Conservation (phyloP, 2,329 filamentous ascomycete genomes). For the Diaporthe sp. region DNA sequence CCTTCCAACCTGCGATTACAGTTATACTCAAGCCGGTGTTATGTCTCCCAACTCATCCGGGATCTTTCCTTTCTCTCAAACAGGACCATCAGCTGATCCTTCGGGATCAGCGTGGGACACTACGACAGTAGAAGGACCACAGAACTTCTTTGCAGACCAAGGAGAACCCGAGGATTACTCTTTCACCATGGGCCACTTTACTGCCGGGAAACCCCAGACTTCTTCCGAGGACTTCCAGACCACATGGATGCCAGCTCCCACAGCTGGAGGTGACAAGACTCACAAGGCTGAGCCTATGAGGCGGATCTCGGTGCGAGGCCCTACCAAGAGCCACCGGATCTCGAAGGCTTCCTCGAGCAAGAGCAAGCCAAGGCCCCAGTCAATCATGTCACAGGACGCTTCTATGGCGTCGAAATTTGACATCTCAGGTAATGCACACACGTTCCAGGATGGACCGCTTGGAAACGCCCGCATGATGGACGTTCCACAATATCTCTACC, state of each 20-base stretch:
- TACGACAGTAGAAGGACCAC: constrained; percentile 69
- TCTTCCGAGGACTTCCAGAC: constrained; percentile 61
- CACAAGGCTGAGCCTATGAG: constrained; percentile 60
- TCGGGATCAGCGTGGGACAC: constrained; percentile 68
- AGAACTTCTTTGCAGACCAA: constrained; percentile 70
- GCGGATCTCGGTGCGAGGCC: constrained; percentile 60
- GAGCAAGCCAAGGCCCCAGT: constrained; percentile 60
- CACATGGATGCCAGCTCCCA: constrained; percentile 59
- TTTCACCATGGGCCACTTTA: constrained; percentile 68
- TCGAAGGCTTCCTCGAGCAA: constrained; percentile 59
- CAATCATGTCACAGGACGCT: constrained; percentile 63
- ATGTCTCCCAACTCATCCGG: constrained; percentile 64
- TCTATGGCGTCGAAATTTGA: constrained; percentile 66
- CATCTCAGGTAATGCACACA: constrained; percentile 64
- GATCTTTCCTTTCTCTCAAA: constrained; percentile 72
- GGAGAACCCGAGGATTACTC: constrained; percentile 68
- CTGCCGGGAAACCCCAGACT: constrained; percentile 64
- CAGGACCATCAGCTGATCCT: constrained; percentile 69
- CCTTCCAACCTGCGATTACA: constrained; percentile 68
- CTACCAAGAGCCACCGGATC: constrained; percentile 59
- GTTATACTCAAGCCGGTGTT: constrained; percentile 67
- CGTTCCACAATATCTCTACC: constrained; percentile 66
- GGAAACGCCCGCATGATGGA: constrained; percentile 58
- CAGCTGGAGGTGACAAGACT: constrained; percentile 55
- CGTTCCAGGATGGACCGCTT: constrained; percentile 58